Evolutionary conservation across 169 alveolate genomes (phyloP), one percentile per base, ranked within the genome.

Genomic region (Eimeria falciformis): DNA sequence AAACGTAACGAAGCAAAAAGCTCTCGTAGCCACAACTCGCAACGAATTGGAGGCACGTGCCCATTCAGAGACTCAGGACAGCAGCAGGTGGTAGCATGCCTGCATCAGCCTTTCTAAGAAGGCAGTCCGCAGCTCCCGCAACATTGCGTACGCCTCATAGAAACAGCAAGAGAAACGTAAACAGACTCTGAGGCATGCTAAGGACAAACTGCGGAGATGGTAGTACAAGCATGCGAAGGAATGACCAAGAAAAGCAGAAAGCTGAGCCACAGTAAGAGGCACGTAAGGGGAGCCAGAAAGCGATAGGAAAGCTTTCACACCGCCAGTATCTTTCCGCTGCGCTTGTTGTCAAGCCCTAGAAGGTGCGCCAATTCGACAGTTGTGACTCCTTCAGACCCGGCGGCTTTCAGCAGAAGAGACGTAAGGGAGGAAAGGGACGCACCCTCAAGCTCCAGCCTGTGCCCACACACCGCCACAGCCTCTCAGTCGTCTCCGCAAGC

Each of bases 241-340:
- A 53, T 1, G 65, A 3, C 65, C 17, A 21, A 1, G 65, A 53
- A 21, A 53, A 53, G 40, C 40, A 33, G 40, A 33, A 33, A 33
- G 40, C 40, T 33, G 40, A 33, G 40, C 40, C 40, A 33, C 0
- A 33, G 40, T 12, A 3, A 21, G 65, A 12, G 65, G 65, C 65
- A 53, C 25, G 65, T 3, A 53, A 3, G 65, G 65, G 65, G 65
- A 53, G 65, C 65, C 65, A 53, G 65, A 12, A 53, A 53, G 65
- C 65, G n/a, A 21, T 33, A 2, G 40, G 40, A 33, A 33, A 33
- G 2, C 40, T 33, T 33, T 33, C 92, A 18, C 47, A 87, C 92
- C 79, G 87, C 92, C 17, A 87, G 58, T 23, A 75, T 75, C 66
- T 87, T 87, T 29, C 92, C 92, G 58, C 86, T 79, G 23, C 92